phyloP scores from a whole-genome alignment of 2,329 filamentous ascomycete genomes.

The Colletotrichum orbiculare region DNA sequence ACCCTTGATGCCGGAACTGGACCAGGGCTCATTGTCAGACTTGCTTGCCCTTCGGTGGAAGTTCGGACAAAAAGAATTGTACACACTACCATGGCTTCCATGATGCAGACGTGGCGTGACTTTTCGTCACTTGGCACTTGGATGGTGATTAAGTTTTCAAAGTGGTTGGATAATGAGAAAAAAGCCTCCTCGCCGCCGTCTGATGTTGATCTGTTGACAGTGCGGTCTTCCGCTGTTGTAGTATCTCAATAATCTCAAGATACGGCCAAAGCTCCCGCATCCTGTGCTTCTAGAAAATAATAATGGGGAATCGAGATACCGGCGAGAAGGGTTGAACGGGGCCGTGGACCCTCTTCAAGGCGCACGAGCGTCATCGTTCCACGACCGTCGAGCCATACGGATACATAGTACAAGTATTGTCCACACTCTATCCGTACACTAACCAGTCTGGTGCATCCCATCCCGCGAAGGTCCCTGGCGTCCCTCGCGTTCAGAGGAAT shows the following conservation, averaged over 20 bases:
- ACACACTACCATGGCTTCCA: conserved; percentile 25
- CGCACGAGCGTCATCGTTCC: conserved; percentile 37
- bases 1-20: conserved; percentile 36
- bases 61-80: conserved; percentile 32
- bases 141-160: conserved; percentile 16
- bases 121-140: conserved; percentile 25
- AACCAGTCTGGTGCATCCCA: conserved; percentile 23
- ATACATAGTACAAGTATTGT: too few relatives aligned
- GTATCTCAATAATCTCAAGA: conserved; percentile 9
- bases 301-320: conserved; percentile 38
- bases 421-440: too few relatives aligned
- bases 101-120: conserved; percentile 37
- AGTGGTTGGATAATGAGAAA: neutral
- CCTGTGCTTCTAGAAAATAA: conserved; percentile 37
- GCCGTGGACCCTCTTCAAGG: conserved; percentile 36
- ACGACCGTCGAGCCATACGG: conserved; percentile 25
- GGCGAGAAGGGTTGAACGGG: conserved; percentile 38
- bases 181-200: conserved; percentile 20
- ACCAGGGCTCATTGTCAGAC: conserved; percentile 22
- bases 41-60: conserved; percentile 27
- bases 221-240: conserved; percentile 12
- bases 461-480: conserved; percentile 8
- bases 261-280: conserved; percentile 38
- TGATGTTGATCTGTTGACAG: conserved; percentile 14
- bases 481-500: conserved; percentile 33